Conservation (phyloP, 2,329 filamentous ascomycete genomes). For the Neofusicoccum kwambonambiense region DNA sequence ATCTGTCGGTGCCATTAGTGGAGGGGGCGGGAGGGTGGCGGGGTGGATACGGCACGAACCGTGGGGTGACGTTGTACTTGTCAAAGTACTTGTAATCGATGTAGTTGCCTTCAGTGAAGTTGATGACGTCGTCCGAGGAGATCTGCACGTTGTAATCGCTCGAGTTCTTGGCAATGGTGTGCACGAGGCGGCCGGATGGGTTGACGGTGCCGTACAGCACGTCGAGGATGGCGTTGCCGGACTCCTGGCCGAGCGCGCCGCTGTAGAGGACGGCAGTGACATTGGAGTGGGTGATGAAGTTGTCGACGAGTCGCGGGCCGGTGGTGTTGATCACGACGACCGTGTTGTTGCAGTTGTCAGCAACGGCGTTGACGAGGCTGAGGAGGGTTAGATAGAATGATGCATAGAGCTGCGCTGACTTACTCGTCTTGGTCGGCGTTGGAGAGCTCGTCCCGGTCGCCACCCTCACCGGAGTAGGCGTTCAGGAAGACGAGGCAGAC, state of each 20-base stretch:
- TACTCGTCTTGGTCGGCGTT: constrained; percentile 65
- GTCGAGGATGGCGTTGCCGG: constrained; percentile 62
- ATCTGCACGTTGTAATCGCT: constrained; percentile 60
- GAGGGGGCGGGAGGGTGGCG: too few relatives aligned
- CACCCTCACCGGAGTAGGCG: constrained; percentile 71
- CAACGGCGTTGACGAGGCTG: constrained; percentile 42
- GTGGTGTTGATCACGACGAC: constrained; percentile 42
- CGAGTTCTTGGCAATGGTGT: constrained; percentile 73
- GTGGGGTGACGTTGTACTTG: constrained; percentile 38
- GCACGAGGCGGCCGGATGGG: constrained; percentile 69
- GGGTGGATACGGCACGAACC: too few relatives aligned
- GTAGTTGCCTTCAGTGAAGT: constrained; percentile 43
- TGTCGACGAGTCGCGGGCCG: constrained; percentile 28
- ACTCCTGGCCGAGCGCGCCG: constrained; percentile 59
- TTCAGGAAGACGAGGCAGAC: constrained; percentile 48
- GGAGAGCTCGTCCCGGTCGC: constrained; percentile 47
- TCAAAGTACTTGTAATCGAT: constrained; percentile 48
- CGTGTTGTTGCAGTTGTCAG: constrained; percentile 44
- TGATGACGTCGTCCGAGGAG: constrained; percentile 51
- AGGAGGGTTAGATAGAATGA: constrained; percentile 22
- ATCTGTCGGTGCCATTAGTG: constrained; percentile 25
- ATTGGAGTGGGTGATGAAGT: constrained; percentile 41
- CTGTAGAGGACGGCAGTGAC: constrained; percentile 39
- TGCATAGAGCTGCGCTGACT: constrained; percentile 31
- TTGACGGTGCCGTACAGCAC: constrained; percentile 62